Base-by-base conservation (phyloP, 495 filamentous ascomycete species). In the Venustampulla echinocandica region DNA sequence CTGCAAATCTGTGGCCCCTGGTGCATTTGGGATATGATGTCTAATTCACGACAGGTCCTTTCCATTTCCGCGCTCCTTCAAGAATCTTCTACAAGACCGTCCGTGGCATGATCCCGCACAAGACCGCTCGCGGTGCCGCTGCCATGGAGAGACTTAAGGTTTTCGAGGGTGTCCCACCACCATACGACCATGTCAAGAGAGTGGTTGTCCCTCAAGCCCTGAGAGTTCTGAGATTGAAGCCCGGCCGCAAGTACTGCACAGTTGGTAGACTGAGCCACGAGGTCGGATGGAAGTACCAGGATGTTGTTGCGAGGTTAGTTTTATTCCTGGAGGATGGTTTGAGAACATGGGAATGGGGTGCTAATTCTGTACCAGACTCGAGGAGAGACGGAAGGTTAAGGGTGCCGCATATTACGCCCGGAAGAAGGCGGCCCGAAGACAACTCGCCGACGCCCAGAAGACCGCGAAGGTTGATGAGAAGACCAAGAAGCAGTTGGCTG, bases 81-180 rank as follows among this genome's bases (percentile, higher is more conserved):
- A 82, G 93, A 68, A 95, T 98, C 73, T 90, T 98, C 84, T 98
- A 96, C 84, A 94, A 95, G 81, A 88, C 92, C 65, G 87, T 98
- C 73, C 93, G 92, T 65, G 92, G 92, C 68, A 98, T 98, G 92
- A 90, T 97, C 56, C 93, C 92, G 63, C 92, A 98, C 85, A 98
- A 98, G 81, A 97, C 92, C 58, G 76, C 90, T 66, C 92, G 92
- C 66, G 92, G 92, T 67, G 84, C 90, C 63, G 89, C 90, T 54
- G 92, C 92, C 53, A 69, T 98, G 69, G 88, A 96, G 78, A 83
- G 92, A 69, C 85, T 98, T 49, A 97, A 97, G 86, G 87, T 93
- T 65, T 98, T 96, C 74, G 92, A 98, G 86, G 92, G 92, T 77
- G 80, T 97, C 59, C 92, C 92, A 61, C 89, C 92, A 67, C 90